A percentile compares a stretch with the other conserved stretches of the same genome.
These are phyloP conservation scores for Colletotrichum lupini DNA, from an alignment of 2,329 filamentous ascomycete species.

Conservation along the genomic window DNA sequence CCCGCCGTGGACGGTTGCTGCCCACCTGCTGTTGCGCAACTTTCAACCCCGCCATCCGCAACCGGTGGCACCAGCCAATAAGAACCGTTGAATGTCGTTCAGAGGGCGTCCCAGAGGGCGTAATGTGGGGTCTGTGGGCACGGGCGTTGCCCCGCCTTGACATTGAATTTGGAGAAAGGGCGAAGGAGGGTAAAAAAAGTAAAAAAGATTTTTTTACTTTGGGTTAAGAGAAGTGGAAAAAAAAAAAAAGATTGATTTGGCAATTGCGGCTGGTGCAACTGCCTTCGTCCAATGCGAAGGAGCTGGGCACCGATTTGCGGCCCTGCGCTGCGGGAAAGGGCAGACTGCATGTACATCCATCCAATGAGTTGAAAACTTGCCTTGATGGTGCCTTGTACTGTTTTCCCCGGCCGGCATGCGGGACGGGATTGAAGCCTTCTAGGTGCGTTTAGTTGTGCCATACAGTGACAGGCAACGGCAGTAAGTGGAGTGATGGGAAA, in stretches of 20 bases:
- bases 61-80: not conserved
- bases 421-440: not conserved
- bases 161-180: constrained; percentile 15
- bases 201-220: too few relatives aligned
- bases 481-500: not conserved
- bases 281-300: not conserved
- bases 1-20: not conserved
- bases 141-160: not conserved
- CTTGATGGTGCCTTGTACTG: not conserved
- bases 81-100: not conserved
- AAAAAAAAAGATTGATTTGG: not conserved
- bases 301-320: not conserved
- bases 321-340: not conserved
- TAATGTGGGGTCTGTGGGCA: not conserved
- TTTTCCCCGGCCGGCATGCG: not conserved
- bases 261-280: not conserved
- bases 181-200: not conserved
- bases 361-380: not conserved
- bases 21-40: not conserved
- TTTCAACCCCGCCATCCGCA: constrained; percentile 21
- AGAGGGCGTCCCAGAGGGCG: not conserved
- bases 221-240: too few relatives aligned
- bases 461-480: not conserved
- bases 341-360: not conserved
- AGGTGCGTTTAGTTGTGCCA: not conserved